These are phyloP conservation scores for Biscogniauxia sp. DNA, from an alignment of 2,329 filamentous ascomycete species.

Conservation along the genomic window DNA sequence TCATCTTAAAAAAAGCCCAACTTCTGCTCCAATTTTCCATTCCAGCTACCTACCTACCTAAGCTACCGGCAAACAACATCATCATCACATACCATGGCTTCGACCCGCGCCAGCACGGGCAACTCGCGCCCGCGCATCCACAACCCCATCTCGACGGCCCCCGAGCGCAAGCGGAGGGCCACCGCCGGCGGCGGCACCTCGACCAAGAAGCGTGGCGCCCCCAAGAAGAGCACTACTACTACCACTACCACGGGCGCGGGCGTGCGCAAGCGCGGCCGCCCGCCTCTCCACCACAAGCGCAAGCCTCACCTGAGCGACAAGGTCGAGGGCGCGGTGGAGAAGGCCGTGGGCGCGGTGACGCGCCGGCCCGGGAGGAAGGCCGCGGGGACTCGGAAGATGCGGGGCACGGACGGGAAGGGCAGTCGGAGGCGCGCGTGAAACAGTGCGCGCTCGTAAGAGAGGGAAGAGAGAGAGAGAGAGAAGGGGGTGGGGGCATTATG, in stretches of 20 bases:
- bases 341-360: conserved; percentile 25
- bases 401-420: conserved; percentile 28
- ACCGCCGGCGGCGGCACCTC: background rate
- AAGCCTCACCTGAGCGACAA: conserved; percentile 29
- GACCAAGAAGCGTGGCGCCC: background rate
- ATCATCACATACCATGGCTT: conserved; percentile 15
- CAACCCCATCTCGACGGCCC: conserved; percentile 22
- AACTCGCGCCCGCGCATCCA: conserved; percentile 28
- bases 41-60: too few relatives aligned
- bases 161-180: conserved; percentile 26
- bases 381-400: conserved; percentile 28
- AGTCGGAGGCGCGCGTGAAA: conserved; percentile 7
- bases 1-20: too few relatives aligned
- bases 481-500: background rate
- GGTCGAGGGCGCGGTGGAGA: conserved; percentile 26
- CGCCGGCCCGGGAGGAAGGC: conserved; percentile 28
- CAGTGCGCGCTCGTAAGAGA: conserved; percentile 8
- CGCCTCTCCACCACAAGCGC: conserved; percentile 26
- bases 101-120: conserved; percentile 27
- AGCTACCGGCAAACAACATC: background rate
- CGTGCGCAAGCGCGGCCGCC: conserved; percentile 16
- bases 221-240: conserved; percentile 6
- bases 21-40: background rate
- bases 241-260: conserved; percentile 17
- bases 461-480: background rate